Percentiles rank a stretch among this genome's conserved stretches.
phyloP scores from a whole-genome alignment of 345 rosid genomes.

The Xanthoceras sorbifolium region DNA sequence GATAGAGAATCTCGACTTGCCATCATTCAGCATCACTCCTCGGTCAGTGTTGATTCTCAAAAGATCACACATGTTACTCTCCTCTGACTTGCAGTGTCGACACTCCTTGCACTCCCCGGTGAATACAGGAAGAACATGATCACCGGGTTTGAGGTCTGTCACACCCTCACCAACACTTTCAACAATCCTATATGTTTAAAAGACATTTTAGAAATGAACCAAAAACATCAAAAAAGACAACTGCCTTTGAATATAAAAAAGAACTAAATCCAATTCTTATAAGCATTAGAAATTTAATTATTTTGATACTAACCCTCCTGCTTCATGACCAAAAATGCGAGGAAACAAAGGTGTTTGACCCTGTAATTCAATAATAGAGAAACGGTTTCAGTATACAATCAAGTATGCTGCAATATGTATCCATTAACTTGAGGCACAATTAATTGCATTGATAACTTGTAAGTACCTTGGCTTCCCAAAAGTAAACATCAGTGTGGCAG shows the following conservation, averaged over 20 bases:
- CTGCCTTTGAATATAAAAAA: neutral
- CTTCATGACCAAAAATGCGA: slow-evolving; percentile 46
- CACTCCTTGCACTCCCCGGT: slow-evolving; percentile 40
- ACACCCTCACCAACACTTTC: slow-evolving; percentile 44
- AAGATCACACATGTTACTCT: slow-evolving; percentile 41
- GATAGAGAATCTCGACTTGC: slow-evolving; percentile 36
- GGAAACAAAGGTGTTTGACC: slow-evolving; percentile 46
- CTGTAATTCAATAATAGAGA: slow-evolving; percentile 13
- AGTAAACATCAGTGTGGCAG: slow-evolving; percentile 54
- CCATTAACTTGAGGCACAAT: neutral
- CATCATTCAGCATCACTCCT: slow-evolving; percentile 40
- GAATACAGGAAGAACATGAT: slow-evolving; percentile 43
- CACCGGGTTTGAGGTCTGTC: slow-evolving; percentile 30
- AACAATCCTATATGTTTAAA: slow-evolving; percentile 23
- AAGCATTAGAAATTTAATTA: neutral
- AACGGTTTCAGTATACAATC: neutral
- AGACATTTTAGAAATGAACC: neutral
- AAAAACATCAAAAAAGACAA: neutral
- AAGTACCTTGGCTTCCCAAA: slow-evolving; percentile 55
- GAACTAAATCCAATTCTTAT: neutral
- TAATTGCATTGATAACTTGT: neutral
- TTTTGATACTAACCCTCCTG: slow-evolving; percentile 33
- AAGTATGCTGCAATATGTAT: neutral
- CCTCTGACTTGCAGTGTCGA: slow-evolving; percentile 33
- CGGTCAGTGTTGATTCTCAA: slow-evolving; percentile 39